Evolutionary conservation across 108 stramenopile species (phyloP).

Genomic region (Schizochytrium sp.): DNA sequence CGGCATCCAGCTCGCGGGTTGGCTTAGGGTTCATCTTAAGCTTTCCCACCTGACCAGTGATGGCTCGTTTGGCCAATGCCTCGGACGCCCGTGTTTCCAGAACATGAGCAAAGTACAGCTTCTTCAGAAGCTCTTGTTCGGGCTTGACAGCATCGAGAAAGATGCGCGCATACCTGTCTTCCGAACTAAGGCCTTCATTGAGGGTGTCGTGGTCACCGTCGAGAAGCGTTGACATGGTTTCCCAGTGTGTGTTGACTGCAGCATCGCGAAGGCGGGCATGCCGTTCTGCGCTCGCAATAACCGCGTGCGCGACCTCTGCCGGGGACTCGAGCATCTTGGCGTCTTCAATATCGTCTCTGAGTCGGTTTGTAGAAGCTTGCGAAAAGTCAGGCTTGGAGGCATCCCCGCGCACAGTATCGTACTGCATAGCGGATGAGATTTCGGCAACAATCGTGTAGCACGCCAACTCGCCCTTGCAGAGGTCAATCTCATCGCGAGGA

Average conservation of each 20-base stretch:
- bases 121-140: background rate
- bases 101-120: background rate
- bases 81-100: background rate
- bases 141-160: background rate
- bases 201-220: background rate
- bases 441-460: background rate
- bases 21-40: background rate
- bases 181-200: background rate
- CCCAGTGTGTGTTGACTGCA: background rate
- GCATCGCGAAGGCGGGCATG: background rate
- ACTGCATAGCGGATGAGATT: background rate
- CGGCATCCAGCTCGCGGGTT: background rate
- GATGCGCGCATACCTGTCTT: background rate
- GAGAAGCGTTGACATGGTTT: background rate
- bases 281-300: background rate
- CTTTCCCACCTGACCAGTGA: background rate
- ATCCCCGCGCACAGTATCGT: background rate
- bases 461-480: background rate
- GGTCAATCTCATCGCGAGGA: background rate
- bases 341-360: background rate
- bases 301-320: background rate
- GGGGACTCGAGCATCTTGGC: background rate
- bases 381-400: background rate
- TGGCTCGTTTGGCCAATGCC: background rate
- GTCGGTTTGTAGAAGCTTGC: background rate